Base-by-base conservation (phyloP, 2,329 filamentous ascomycete species). In the Aspergillus quadrilineatus region DNA sequence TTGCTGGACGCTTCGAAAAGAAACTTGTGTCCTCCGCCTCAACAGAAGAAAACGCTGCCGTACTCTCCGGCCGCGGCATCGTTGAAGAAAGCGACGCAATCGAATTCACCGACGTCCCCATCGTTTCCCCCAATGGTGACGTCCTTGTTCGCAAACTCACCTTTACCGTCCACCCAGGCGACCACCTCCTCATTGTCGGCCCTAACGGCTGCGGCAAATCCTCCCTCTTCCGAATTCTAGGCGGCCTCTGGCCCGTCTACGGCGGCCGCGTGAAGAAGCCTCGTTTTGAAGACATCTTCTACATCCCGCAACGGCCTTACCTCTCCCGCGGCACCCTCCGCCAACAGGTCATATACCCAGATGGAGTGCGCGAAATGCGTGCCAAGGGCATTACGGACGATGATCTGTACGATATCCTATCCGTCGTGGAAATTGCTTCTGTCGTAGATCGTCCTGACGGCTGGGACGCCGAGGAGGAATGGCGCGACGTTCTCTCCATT, bases 181-280 rank as follows among this genome's bases (percentile, higher is more conserved):
- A 96, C 58, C 94, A 99, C 66, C 83, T 99, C 6, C 85, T 99
- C 37, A 94, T 99, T 42, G 90, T 97, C 42, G 94, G 94, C 1
- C 94, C 94, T 22, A 99, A 99, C 71, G 94, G 94, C 37, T 99
- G 94, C 73, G 94, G 94, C 42, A 99, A 99, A 75, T 96, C 91
- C 0, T 95, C 89, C 14, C 82, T 99, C 3, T 99, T 99, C 83
- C 87, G 94, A 37, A 99, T 99, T 64, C 84, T 99, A 1, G 94
- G 94, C 59, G 94, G 94, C 0, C 81, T 99, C 2, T 99, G 94
- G 94, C 94, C 94, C 14, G 94, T 97, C 10, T 99, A 99, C 73
- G 93, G 94, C 62, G 94, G 94, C 50, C 91, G 85, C 1, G 94
- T 99, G 17, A 83, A 90, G 67, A 97, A 97, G 73, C 94, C 94